These are phyloP conservation scores for Arxiozyma slooffiae DNA, from an alignment of 1,139 yeast species.

Conservation along the genomic window DNA sequence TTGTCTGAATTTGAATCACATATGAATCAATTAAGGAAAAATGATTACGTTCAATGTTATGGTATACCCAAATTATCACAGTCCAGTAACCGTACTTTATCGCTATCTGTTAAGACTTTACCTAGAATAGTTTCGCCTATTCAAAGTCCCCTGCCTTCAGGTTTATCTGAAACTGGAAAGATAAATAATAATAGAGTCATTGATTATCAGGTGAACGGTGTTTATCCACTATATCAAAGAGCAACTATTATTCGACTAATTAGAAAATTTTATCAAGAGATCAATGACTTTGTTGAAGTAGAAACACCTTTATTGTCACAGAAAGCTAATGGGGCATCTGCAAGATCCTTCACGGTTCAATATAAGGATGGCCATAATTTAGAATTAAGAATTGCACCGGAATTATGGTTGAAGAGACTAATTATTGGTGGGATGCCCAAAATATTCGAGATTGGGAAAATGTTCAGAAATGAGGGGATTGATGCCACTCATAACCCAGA, in stretches of 20 bases:
- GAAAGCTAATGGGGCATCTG: conserved; percentile 79
- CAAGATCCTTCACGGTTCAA: conserved; percentile 62
- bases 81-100: conserved; percentile 54
- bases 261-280: conserved; percentile 43
- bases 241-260: conserved; percentile 45
- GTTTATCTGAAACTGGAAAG: conserved; percentile 43
- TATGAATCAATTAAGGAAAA: conserved; percentile 48
- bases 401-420: conserved; percentile 78
- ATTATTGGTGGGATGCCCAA: conserved; percentile 77
- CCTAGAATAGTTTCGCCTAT: conserved; percentile 56
- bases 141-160: conserved; percentile 61
- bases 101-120: conserved; percentile 49
- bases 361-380: conserved; percentile 38
- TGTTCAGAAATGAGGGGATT: conserved; percentile 85
- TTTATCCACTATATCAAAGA: conserved; percentile 44
- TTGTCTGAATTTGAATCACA: conserved; percentile 34
- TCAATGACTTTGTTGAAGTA: conserved; percentile 63
- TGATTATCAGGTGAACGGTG: conserved; percentile 56
- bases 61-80: conserved; percentile 72
- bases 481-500: conserved; percentile 98
- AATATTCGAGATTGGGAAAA: conserved; percentile 77
- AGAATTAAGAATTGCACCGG: conserved; percentile 84
- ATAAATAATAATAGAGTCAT: conserved; percentile 62
- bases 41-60: conserved; percentile 55
- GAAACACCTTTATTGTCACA: conserved; percentile 76